These are phyloP conservation scores for Moricandia arvensis DNA, from an alignment of 345 rosid species.

Conservation along the genomic window DNA sequence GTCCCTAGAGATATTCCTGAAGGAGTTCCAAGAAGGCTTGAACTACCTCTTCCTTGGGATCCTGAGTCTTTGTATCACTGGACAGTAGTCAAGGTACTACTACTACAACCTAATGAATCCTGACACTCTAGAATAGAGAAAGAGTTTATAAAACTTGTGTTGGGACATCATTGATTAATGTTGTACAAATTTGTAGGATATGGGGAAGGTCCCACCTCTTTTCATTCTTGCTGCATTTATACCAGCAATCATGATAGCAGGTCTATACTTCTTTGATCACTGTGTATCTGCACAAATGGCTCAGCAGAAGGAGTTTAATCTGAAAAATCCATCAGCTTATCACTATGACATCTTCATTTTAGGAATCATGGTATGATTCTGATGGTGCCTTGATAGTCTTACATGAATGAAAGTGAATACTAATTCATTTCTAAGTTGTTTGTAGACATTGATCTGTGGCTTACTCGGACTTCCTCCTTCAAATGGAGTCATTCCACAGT, in stretches of 20 bases:
- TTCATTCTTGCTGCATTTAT: conserved; percentile 68
- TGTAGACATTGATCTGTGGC: conserved; percentile 82
- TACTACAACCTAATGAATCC: background rate
- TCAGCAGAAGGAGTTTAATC: conserved; percentile 83
- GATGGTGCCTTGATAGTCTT: background rate
- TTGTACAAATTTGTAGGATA: conserved; percentile 52
- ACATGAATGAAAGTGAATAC: background rate
- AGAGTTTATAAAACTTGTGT: background rate
- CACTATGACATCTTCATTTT: conserved; percentile 72
- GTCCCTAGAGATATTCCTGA: conserved; percentile 53
- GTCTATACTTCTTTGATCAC: conserved; percentile 81
- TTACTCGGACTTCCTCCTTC: conserved; percentile 78
- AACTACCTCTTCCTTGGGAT: conserved; percentile 66
- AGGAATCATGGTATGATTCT: conserved; percentile 50
- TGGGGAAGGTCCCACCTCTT: conserved; percentile 61
- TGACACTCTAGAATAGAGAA: background rate
- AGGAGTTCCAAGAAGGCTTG: conserved; percentile 77
- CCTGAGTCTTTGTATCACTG: conserved; percentile 59
- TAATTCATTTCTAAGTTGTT: background rate
- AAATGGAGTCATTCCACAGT: conserved; percentile 86
- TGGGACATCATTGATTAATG: background rate
- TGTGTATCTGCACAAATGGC: conserved; percentile 86
- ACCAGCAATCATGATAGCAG: conserved; percentile 81
- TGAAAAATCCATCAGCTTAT: conserved; percentile 78
- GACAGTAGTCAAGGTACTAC: conserved; percentile 66